Conservation (phyloP, 2,329 filamentous ascomycete species). For the Cadophora luteo-olivacea region DNA sequence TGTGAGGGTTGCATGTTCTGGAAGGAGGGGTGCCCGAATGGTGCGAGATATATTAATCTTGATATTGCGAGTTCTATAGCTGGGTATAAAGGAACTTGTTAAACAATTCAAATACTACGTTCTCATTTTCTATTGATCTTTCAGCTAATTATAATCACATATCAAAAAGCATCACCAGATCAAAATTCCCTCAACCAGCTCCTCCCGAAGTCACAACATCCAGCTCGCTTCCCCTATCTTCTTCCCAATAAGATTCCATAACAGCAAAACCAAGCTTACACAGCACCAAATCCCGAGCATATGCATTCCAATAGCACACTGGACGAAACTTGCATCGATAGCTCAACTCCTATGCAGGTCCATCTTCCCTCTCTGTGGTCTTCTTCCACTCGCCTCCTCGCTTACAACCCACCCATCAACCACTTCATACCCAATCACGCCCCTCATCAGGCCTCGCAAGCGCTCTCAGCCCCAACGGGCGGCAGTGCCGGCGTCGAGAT, state of each 20-base stretch:
- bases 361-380: conserved; percentile 21
- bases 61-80: not conserved
- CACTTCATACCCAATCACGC: conserved; percentile 17
- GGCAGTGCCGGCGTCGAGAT: conserved; percentile 26
- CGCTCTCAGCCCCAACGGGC: conserved; percentile 25
- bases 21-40: not conserved
- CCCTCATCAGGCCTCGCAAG: conserved; percentile 19
- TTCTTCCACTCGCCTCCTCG: not conserved
- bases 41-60: not conserved
- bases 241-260: not conserved
- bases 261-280: not conserved
- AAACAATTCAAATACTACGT: too few relatives aligned
- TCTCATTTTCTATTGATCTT: too few relatives aligned
- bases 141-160: too few relatives aligned
- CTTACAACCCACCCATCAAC: not conserved
- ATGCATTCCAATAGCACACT: not conserved
- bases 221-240: not conserved
- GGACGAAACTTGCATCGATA: not conserved
- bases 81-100: not conserved
- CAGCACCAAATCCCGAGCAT: conserved; percentile 1
- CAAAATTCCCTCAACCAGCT: too few relatives aligned
- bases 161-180: too few relatives aligned
- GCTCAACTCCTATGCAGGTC: conserved; percentile 22
- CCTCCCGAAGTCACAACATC: not conserved
- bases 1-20: not conserved